A percentile compares a stretch with the other conserved stretches of the same genome.
phyloP scores from a whole-genome alignment of 129 eudicot genomes.

The Deinandra increscens region DNA sequence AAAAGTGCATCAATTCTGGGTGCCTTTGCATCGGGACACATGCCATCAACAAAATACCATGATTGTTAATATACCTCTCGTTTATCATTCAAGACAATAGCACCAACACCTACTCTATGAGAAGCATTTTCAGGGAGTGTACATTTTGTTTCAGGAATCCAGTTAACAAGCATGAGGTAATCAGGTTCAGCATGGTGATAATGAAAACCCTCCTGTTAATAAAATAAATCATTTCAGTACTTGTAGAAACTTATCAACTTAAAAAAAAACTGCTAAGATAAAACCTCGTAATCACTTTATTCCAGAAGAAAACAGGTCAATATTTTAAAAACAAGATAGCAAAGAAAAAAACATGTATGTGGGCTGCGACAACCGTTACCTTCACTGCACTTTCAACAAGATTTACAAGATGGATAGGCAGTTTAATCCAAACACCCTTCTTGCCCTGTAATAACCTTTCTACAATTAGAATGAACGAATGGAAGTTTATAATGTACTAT shows the following conservation, averaged over 20 bases:
- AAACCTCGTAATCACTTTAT: slow-evolving; percentile 4
- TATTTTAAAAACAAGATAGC: background rate
- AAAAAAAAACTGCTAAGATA: slow-evolving; percentile 2
- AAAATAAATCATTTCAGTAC: slow-evolving; percentile 9
- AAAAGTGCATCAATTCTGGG: background rate
- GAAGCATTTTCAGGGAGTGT: slow-evolving; percentile 81
- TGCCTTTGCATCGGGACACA: background rate
- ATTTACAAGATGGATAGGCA: slow-evolving; percentile 56
- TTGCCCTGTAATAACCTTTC: slow-evolving; percentile 54
- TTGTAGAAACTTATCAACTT: background rate
- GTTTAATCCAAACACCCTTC: slow-evolving; percentile 83
- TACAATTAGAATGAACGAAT: slow-evolving; percentile 3
- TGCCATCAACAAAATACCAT: slow-evolving; percentile 28
- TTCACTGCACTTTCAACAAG: slow-evolving; percentile 71
- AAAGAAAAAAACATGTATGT: background rate
- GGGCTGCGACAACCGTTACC: slow-evolving; percentile 35
- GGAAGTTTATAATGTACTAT: slow-evolving; percentile 14
- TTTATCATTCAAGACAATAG: slow-evolving; percentile 67
- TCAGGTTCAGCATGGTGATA: slow-evolving; percentile 87
- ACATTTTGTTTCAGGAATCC: slow-evolving; percentile 66
- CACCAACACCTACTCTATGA: slow-evolving; percentile 76
- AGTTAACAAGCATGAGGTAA: slow-evolving; percentile 76
- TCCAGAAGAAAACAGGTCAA: background rate
- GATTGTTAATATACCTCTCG: slow-evolving; percentile 61
- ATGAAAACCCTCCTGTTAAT: slow-evolving; percentile 70